phyloP scores from a whole-genome alignment of 148 eudicot species.

The Rhododendron kiyosumense region DNA sequence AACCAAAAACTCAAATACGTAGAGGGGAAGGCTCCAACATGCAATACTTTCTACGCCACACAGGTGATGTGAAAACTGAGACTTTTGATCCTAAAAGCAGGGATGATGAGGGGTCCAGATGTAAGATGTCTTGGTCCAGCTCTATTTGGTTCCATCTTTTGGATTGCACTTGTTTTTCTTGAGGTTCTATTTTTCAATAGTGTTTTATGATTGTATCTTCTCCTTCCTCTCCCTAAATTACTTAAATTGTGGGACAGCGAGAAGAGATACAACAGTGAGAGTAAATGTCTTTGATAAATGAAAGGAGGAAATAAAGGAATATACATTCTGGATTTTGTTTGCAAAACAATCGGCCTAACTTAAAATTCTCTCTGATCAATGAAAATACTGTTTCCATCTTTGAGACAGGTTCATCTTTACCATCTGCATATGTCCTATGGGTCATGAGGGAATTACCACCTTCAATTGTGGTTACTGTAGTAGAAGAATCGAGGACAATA shows the following conservation, averaged over 20 bases:
- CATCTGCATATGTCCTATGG: conserved; percentile 74
- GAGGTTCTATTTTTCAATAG: neutral
- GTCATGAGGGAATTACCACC: conserved; percentile 93
- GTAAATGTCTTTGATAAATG: neutral
- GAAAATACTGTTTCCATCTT: conserved; percentile 5
- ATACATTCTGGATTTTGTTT: conserved; percentile 1
- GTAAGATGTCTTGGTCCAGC: neutral
- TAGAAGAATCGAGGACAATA: conserved; percentile 59
- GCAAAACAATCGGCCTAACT: neutral
- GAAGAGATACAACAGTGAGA: neutral
- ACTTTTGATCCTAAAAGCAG: neutral
- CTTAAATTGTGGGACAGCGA: neutral
- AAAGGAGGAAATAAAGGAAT: neutral
- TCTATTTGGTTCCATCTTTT: neutral
- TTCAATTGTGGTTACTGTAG: conserved; percentile 25
- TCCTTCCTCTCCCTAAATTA: neutral
- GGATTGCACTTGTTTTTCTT: neutral
- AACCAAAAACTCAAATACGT: neutral
- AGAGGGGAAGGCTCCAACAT: neutral
- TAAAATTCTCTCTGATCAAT: neutral
- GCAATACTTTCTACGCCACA: neutral
- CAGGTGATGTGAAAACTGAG: neutral
- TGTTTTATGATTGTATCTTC: neutral
- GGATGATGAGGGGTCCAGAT: neutral
- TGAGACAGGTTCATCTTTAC: conserved; percentile 71